Evolutionary conservation across 352 stramenopile genomes (phyloP), one percentile per base, ranked within the genome.

Genomic region (Thalassiosira sp.): DNA sequence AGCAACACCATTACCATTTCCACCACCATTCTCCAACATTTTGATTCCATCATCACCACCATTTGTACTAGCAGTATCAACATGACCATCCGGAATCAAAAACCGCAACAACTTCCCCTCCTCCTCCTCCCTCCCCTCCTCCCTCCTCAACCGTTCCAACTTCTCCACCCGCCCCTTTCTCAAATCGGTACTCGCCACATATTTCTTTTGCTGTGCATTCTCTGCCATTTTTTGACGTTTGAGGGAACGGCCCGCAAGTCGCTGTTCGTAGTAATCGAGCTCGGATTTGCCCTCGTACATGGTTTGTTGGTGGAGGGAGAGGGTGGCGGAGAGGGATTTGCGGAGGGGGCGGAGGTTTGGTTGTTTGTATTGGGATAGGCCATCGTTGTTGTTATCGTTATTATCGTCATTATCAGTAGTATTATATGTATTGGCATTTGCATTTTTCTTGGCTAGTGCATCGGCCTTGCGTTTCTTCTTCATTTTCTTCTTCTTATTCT

Each of bases 111-210:
- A 77, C 13, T 94, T 77, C 10, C 28, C 58, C 80, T 84, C 51
- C 81, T 94, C 88, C 70, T 94, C 87, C 25, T 89, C 82, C 53
- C 94, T 93, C 13, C 90, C 91, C 61, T 97, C 94, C 37, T 94
- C 76, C 49, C 95, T n/a, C n/a, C n/a, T 86, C 31, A 98, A 85
- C 49, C 91, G 88, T 72, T 97, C 89, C 7, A 98, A 87, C 82
- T 95, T 96, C 65, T 97, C 89, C 54, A 98, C 91, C 15, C 95
- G 88, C 46, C 96, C 95, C 51, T 90, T 91, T 51, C 95, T 90
- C 51, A 98, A 73, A 60, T 93, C 85, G 5, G 95, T 97, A 48
- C 87, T 89, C 53, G 97, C 97, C 76, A 98, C 96, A 79, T 98
- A 95, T 60, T 96, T 96, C 57, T 93, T 90, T 84, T 98, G 85